phyloP scores from a whole-genome alignment of 1,139 yeast species.

The Protomyces pachydermus region DNA sequence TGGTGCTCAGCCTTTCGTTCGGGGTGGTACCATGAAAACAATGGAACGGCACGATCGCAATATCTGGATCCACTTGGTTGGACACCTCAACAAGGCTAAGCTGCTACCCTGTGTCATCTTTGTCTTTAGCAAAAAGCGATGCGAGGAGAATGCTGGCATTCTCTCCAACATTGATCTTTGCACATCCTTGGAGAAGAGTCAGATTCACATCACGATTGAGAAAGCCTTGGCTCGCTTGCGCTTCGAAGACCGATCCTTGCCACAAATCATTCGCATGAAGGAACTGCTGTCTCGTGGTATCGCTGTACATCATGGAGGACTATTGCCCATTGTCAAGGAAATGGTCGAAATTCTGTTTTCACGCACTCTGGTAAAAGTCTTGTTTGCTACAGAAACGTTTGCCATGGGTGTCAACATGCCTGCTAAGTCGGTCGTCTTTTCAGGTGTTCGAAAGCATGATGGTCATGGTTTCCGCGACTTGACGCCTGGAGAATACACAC shows the following conservation, averaged over 20 bases:
- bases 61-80: constrained; percentile 75
- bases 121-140: constrained; percentile 86
- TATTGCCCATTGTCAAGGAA: constrained; percentile 91
- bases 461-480: constrained; percentile 76
- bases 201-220: constrained; percentile 87
- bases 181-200: constrained; percentile 76
- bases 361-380: constrained; percentile 73
- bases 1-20: constrained; percentile 32
- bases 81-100: constrained; percentile 58
- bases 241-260: constrained; percentile 86
- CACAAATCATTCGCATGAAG: constrained; percentile 77
- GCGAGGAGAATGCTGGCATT: constrained; percentile 87
- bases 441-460: constrained; percentile 81
- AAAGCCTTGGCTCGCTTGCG: constrained; percentile 80
- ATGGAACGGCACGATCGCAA: constrained; percentile 39
- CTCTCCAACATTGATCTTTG: constrained; percentile 69
- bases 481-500: constrained; percentile 94
- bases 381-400: constrained; percentile 96
- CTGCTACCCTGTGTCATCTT: constrained; percentile 86
- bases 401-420: constrained; percentile 98
- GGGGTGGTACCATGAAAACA: constrained; percentile 49
- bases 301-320: constrained; percentile 96
- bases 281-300: constrained; percentile 85
- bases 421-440: constrained; percentile 90
- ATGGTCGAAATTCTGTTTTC: constrained; percentile 90